A percentile compares a stretch with the other conserved stretches of the same genome.
Conservation (phyloP, 1,139 yeast genomes). For the Kazachstania sp. region DNA sequence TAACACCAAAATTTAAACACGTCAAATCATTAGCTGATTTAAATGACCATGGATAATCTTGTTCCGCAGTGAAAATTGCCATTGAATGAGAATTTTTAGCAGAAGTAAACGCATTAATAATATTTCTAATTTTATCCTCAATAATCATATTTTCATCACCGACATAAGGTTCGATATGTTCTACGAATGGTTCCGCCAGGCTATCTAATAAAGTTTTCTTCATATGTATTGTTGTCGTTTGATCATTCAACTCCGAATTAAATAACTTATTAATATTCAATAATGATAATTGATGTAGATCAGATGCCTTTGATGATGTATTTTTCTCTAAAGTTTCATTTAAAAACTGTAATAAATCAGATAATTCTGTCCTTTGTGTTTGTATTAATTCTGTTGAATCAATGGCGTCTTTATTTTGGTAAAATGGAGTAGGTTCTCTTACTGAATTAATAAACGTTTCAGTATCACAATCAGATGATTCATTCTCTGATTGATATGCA, state of each 20-base stretch:
- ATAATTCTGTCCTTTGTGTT: slow-evolving; percentile 13
- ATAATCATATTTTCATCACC: not conserved
- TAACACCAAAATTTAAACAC: slow-evolving; percentile 76
- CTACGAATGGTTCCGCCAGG: slow-evolving; percentile 67
- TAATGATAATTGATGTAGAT: slow-evolving; percentile 28
- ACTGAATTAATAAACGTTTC: not conserved
- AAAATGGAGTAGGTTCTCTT: not conserved
- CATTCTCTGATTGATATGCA: slow-evolving; percentile 1
- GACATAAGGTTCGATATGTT: slow-evolving; percentile 22
- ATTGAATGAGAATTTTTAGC: slow-evolving; percentile 65
- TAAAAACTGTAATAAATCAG: slow-evolving; percentile 20
- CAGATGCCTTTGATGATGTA: slow-evolving; percentile 31
- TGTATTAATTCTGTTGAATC: slow-evolving; percentile 10
- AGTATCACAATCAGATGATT: not conserved
- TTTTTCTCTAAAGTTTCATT: slow-evolving; percentile 31
- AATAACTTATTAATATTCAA: slow-evolving; percentile 32
- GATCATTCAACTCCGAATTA: not conserved
- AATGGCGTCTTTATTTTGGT: slow-evolving; percentile 5
- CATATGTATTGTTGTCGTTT: slow-evolving; percentile 17
- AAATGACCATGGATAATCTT: slow-evolving; percentile 70
- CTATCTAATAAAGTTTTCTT: slow-evolving; percentile 50
- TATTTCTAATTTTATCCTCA: slow-evolving; percentile 8
- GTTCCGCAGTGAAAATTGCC: slow-evolving; percentile 75
- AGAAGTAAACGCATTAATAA: slow-evolving; percentile 52
- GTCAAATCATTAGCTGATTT: slow-evolving; percentile 87